Evolutionary conservation across 2,329 filamentous ascomycete genomes (phyloP).

Genomic region (Fusarium nygamai): DNA sequence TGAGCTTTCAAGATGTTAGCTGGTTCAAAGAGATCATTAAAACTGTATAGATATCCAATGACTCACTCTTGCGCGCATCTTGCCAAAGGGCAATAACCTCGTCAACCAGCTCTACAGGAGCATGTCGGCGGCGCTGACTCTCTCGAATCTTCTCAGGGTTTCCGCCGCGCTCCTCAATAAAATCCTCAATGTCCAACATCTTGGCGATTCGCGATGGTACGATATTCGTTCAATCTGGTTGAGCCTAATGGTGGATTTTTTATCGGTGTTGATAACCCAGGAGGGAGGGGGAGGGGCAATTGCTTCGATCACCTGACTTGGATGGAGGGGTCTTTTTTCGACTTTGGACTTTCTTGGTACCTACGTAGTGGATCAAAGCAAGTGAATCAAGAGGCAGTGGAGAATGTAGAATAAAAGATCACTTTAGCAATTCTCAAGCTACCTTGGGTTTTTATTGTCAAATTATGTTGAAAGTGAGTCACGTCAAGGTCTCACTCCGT

Average conservation of each 20-base stretch:
- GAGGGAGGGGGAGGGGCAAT: slow-evolving; percentile 44
- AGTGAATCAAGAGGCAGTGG: background rate
- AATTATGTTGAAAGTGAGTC: background rate
- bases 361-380: background rate
- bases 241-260: slow-evolving; percentile 38
- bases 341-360: background rate
- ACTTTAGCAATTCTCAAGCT: background rate
- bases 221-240: slow-evolving; percentile 24
- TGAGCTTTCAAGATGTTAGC: slow-evolving; percentile 57
- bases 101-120: slow-evolving; percentile 85
- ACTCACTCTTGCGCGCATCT: slow-evolving; percentile 76
- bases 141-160: slow-evolving; percentile 92
- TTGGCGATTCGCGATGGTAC: slow-evolving; percentile 38
- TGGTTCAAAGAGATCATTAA: background rate
- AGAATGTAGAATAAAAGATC: background rate
- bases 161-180: slow-evolving; percentile 87
- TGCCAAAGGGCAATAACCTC: slow-evolving; percentile 89
- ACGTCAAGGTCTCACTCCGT: background rate
- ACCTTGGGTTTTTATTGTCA: background rate
- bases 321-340: slow-evolving; percentile 24
- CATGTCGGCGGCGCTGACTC: slow-evolving; percentile 85
- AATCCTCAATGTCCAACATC: slow-evolving; percentile 83
- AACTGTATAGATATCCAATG: slow-evolving; percentile 17
- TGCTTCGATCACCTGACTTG: slow-evolving; percentile 38
- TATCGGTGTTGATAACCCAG: slow-evolving; percentile 34